Evolutionary conservation across 2,329 filamentous ascomycete species (phyloP), one percentile per base, ranked within the genome.

Genomic region (Xylariaceae sp.): DNA sequence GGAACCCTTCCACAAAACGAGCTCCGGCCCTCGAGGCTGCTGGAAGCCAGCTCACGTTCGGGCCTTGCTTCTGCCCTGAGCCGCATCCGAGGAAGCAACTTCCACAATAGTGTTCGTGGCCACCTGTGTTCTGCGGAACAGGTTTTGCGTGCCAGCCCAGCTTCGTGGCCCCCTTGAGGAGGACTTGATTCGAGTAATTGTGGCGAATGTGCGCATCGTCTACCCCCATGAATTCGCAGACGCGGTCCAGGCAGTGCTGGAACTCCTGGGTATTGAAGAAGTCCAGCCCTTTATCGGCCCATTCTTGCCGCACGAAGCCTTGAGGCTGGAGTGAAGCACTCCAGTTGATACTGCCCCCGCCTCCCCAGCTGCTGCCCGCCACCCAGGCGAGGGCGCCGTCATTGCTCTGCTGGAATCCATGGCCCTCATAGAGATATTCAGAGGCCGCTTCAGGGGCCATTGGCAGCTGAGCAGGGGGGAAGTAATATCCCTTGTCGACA

Each of bases 291-390:
- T 55, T 49, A 30, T 64, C 56, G 1, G 77, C 71, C 81, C 82
- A 87, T 55, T 86, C 80, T 43, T 72, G 62, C 4, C 80, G 70
- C 1, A 86, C 79, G 42, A 67, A 79, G 4, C 66, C 69, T 47
- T 80, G 79, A 0, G 78, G 78, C 32, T 57, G 57, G 14, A 64
- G 49, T 32, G 50, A 53, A 6, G 57, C 61, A 31, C 57, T 75
- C 80, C 81, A 86, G 49, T 87, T 87, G 36, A 86, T 57, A 0
- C 77, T 80, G 5, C 81, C 81, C 15, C 82, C 82, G 11, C 82
- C 82, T n/a, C 82, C 82, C 70, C 76, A 85, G 3, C 68, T 68
- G 27, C 70, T 70, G 1, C 78, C 82, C 0, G 77, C 69, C 3
- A 80, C 49, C 24, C 24, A 26, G 7, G 57, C 65, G 22, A 77